Evolutionary conservation across 1,284 basidiomycete genomes (phyloP).

Genomic region (Ganoderma leucocontextum): DNA sequence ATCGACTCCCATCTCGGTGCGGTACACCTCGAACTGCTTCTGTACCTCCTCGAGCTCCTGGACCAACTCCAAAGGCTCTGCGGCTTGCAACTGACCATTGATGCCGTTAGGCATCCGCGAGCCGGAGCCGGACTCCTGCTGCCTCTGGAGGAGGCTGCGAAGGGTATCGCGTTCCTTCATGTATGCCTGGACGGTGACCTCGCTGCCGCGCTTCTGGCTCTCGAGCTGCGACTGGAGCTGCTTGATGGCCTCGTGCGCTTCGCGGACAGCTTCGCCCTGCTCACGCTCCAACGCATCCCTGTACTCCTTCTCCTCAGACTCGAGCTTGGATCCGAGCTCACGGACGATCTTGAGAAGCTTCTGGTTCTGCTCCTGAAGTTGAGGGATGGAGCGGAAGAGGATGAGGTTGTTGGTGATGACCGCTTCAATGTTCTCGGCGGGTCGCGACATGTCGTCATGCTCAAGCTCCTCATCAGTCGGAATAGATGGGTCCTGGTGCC

Average conservation of each 20-base stretch:
- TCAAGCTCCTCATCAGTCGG: constrained; percentile 79
- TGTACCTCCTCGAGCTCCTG: constrained; percentile 78
- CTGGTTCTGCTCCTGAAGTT: constrained; percentile 91
- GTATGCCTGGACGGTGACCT: constrained; percentile 79
- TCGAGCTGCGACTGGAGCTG: constrained; percentile 81
- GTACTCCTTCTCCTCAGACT: constrained; percentile 78
- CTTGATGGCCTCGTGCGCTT: constrained; percentile 89
- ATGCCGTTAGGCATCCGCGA: constrained; percentile 43
- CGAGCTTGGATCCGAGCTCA: constrained; percentile 82
- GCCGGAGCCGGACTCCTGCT: constrained; percentile 37
- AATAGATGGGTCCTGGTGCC: constrained; percentile 84
- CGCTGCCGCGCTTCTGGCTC: constrained; percentile 71
- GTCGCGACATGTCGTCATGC: constrained; percentile 43
- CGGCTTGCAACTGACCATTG: constrained; percentile 38
- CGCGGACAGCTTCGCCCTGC: constrained; percentile 82
- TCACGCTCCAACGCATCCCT: constrained; percentile 71
- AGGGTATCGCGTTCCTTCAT: constrained; percentile 91
- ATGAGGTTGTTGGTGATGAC: constrained; percentile 93
- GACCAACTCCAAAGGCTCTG: constrained; percentile 44
- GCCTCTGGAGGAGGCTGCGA: constrained; percentile 72
- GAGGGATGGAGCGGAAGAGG: constrained; percentile 83
- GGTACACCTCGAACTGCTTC: constrained; percentile 79
- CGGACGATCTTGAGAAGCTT: constrained; percentile 87
- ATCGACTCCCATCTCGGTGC: constrained; percentile 82
- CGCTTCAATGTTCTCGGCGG: constrained; percentile 70